phyloP scores from a whole-genome alignment of 2,329 filamentous ascomycete species.

The Nemania sp. region DNA sequence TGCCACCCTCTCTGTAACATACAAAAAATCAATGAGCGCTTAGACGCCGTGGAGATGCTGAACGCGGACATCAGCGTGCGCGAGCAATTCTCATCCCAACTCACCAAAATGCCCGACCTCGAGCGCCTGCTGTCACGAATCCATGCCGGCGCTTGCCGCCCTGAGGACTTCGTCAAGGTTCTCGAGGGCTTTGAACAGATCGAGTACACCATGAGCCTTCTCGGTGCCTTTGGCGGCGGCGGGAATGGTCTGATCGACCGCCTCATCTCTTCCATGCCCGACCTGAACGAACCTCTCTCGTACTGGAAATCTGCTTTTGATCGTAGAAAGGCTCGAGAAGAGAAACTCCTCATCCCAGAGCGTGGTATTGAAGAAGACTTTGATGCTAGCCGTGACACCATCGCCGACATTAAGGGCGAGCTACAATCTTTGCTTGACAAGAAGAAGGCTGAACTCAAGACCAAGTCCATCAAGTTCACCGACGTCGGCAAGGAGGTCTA shows the following conservation, averaged over 20 bases:
- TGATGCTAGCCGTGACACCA: slow-evolving; percentile 81
- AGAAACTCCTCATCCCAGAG: slow-evolving; percentile 86
- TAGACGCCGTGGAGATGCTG: slow-evolving; percentile 91
- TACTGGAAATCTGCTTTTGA: slow-evolving; percentile 96
- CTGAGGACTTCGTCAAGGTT: slow-evolving; percentile 92
- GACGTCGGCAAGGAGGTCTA: slow-evolving; percentile 98
- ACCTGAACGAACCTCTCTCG: slow-evolving; percentile 77
- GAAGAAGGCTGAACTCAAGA: slow-evolving; percentile 79
- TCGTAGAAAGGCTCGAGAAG: slow-evolving; percentile 79
- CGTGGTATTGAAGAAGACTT: slow-evolving; percentile 92
- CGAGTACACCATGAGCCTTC: slow-evolving; percentile 88
- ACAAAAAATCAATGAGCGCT: slow-evolving; percentile 87
- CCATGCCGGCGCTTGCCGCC: slow-evolving; percentile 89
- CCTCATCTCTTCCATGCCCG: slow-evolving; percentile 86
- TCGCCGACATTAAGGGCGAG: slow-evolving; percentile 79
- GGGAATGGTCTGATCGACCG: slow-evolving; percentile 87
- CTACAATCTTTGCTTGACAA: slow-evolving; percentile 78
- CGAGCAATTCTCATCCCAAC: slow-evolving; percentile 87
- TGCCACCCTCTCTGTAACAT: slow-evolving; percentile 93
- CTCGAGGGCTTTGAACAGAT: slow-evolving; percentile 98
- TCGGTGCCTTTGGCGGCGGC: slow-evolving; percentile 77
- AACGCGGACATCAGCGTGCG: slow-evolving; percentile 85
- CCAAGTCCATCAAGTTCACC: slow-evolving; percentile 77
- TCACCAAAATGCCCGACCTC: slow-evolving; percentile 92
- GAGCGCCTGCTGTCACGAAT: slow-evolving; percentile 94